Conservation (phyloP, 129 eudicot species). For the Mikania micrantha region DNA sequence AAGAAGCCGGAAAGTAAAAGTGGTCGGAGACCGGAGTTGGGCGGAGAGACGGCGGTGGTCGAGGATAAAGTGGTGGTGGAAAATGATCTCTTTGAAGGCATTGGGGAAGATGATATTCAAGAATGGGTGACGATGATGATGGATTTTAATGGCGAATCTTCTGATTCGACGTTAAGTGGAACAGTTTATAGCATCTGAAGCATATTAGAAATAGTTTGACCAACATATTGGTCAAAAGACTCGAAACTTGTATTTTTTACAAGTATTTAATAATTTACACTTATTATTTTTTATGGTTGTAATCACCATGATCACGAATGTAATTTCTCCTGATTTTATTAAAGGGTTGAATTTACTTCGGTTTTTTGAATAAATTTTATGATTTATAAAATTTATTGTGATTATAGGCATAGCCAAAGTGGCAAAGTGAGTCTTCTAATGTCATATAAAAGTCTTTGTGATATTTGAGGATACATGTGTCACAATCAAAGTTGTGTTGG, state of each 20-base stretch:
- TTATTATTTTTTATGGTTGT: not conserved
- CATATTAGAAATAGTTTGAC: not conserved
- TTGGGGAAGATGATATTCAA: constrained; percentile 48
- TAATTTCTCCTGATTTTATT: constrained; percentile 12
- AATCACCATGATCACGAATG: no score
- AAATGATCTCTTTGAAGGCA: constrained; percentile 31
- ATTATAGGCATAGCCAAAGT: no score
- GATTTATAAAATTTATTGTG: no score
- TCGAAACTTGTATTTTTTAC: not conserved
- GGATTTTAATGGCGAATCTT: constrained; percentile 50
- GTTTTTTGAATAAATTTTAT: no score
- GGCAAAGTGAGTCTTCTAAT: no score
- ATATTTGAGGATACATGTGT: no score
- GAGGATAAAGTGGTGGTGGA: constrained; percentile 8
- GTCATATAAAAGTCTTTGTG: no score
- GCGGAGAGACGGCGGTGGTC: not conserved
- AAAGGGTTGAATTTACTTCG: not conserved
- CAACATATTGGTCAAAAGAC: not conserved
- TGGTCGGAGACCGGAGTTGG: not conserved
- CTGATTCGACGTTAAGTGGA: constrained; percentile 43
- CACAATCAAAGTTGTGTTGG: no score
- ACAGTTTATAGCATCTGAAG: constrained; percentile 32
- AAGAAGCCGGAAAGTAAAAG: not conserved
- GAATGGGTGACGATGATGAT: constrained; percentile 55
- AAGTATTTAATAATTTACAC: not conserved